Conservation (phyloP, 495 filamentous ascomycete genomes). For the Talaromyces nanjingensis region DNA sequence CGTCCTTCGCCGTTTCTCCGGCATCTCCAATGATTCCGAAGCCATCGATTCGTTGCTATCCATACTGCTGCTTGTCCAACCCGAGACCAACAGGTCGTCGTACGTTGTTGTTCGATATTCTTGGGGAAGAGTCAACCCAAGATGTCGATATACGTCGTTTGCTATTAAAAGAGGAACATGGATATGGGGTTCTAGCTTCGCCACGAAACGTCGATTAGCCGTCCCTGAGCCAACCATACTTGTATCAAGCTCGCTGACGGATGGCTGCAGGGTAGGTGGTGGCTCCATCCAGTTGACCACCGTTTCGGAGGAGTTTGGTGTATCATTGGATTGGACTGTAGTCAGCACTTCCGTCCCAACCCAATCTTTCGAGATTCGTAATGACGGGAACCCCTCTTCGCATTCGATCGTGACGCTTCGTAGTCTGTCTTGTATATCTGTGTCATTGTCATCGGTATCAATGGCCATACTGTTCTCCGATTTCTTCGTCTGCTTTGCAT, state of each 20-base stretch:
- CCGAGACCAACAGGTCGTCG: slow-evolving; percentile 58
- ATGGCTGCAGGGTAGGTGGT: slow-evolving; percentile 33
- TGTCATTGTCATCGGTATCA: slow-evolving; percentile 21
- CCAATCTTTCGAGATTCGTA: slow-evolving; percentile 43
- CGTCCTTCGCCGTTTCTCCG: slow-evolving; percentile 26
- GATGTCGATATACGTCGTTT: slow-evolving; percentile 56
- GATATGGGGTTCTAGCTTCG: slow-evolving; percentile 76
- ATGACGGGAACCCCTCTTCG: slow-evolving; percentile 41
- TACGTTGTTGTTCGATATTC: slow-evolving; percentile 55
- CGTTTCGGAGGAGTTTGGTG: slow-evolving; percentile 13
- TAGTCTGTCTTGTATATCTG: slow-evolving; percentile 12
- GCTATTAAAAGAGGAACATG: slow-evolving; percentile 63
- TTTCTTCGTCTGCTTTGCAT: slow-evolving; percentile 27
- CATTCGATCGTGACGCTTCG: slow-evolving; percentile 40
- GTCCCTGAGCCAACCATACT: slow-evolving; percentile 38
- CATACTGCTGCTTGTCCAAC: slow-evolving; percentile 20
- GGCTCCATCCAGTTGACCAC: slow-evolving; percentile 46
- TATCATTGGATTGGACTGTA: slow-evolving; percentile 17
- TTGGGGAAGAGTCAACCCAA: slow-evolving; percentile 49
- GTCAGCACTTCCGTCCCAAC: slow-evolving; percentile 28
- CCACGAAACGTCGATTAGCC: slow-evolving; percentile 75
- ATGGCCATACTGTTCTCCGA: slow-evolving; percentile 30
- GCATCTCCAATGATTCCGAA: slow-evolving; percentile 13
- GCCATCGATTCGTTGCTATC: slow-evolving; percentile 12
- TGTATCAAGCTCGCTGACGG: slow-evolving; percentile 33